phyloP scores from a whole-genome alignment of 2,329 filamentous ascomycete genomes.

The Lanzia echinophila region DNA sequence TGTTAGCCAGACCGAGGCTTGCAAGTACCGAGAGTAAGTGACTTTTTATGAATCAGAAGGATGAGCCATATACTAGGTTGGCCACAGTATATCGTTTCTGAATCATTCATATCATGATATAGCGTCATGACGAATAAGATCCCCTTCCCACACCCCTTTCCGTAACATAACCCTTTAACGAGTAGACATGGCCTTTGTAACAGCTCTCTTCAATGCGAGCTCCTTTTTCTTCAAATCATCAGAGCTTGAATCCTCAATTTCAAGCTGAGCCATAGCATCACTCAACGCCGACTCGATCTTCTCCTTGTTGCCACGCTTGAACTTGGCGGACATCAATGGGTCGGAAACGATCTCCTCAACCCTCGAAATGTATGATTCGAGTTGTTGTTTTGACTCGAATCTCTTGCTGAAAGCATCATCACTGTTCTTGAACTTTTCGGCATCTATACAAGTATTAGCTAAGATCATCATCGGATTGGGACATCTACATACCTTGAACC shows the following conservation, averaged over 20 bases:
- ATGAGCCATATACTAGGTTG: conserved; percentile 26
- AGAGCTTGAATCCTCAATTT: conserved; percentile 83
- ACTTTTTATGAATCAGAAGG: conserved; percentile 30
- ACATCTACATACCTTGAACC: conserved; percentile 62
- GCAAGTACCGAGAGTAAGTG: conserved; percentile 22
- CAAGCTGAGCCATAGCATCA: conserved; percentile 95
- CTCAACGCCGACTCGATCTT: conserved; percentile 97
- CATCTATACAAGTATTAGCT: conserved; percentile 45
- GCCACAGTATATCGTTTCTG: conserved; percentile 30
- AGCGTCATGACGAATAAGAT: conserved; percentile 27
- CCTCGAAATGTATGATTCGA: conserved; percentile 97
- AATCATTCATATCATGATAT: conserved; percentile 30
- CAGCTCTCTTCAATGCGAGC: conserved; percentile 91
- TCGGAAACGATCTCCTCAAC: conserved; percentile 99
- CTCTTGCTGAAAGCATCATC: conserved; percentile 99
- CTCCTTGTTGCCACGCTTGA: conserved; percentile 99
- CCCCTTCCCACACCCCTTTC: conserved; percentile 18
- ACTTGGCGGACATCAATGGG: conserved; percentile 89
- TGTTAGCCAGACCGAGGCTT: conserved; percentile 25
- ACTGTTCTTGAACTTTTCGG: conserved; percentile 96
- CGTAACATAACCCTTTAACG: conserved; percentile 50
- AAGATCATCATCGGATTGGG: too few species aligned
- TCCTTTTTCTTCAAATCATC: conserved; percentile 99
- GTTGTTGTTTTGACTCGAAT: conserved; percentile 98
- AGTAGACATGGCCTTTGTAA: conserved; percentile 94